Conservation (phyloP, 192 early-diverging fungal species). For the Mortierella hygrophila region DNA sequence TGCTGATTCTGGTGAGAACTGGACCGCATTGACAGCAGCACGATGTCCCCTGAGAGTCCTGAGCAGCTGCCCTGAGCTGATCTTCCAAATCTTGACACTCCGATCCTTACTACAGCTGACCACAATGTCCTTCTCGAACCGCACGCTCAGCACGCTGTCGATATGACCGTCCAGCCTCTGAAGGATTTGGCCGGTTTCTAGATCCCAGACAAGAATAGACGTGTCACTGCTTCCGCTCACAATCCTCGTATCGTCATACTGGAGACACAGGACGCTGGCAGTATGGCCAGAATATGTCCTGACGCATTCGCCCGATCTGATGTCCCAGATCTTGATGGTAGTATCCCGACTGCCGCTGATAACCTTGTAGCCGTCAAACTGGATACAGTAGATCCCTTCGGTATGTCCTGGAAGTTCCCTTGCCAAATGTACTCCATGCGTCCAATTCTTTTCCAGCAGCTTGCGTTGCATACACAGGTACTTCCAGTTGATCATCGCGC, state of each 20-base stretch:
- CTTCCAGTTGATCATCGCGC: constrained; percentile 77
- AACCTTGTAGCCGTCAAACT: constrained; percentile 78
- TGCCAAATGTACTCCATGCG: constrained; percentile 66
- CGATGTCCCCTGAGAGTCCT: constrained; percentile 79
- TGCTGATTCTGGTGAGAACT: constrained; percentile 75
- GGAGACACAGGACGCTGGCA: constrained; percentile 89
- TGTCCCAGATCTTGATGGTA: constrained; percentile 84
- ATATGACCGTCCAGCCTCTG: constrained; percentile 65
- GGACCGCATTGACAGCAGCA: constrained; percentile 89
- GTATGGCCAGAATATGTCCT: constrained; percentile 77
- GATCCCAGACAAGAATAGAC: constrained; percentile 78
- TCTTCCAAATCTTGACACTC: constrained; percentile 85
- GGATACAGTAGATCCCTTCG: constrained; percentile 89
- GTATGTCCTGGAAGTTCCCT: constrained; percentile 80
- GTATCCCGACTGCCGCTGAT: constrained; percentile 80
- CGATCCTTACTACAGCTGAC: constrained; percentile 90
- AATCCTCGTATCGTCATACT: constrained; percentile 76
- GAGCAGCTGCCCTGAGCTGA: constrained; percentile 67
- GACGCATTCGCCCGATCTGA: constrained; percentile 65
- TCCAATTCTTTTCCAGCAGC: constrained; percentile 82
- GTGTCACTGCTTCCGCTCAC: constrained; percentile 80
- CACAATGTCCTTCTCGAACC: constrained; percentile 78
- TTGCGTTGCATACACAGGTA: constrained; percentile 75
- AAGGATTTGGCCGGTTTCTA: constrained; percentile 64
- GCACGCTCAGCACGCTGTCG: constrained; percentile 82